These are phyloP conservation scores for Cyclaneusma minus DNA, from an alignment of 2,329 filamentous ascomycete genomes.

Conservation along the genomic window DNA sequence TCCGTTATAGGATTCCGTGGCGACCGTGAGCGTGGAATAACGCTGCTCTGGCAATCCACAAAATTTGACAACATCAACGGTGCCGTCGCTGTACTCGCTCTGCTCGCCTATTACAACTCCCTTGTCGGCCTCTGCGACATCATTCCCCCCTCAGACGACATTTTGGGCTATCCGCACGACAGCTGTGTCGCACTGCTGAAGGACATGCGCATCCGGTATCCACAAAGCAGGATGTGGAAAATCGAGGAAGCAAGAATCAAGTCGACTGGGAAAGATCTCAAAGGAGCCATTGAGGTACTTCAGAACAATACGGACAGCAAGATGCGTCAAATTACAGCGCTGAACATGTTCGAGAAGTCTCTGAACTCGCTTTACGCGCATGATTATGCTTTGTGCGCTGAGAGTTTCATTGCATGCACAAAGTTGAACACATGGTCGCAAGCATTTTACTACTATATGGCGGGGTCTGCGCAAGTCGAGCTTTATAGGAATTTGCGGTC, in stretches of 20 bases:
- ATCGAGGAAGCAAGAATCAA: slow-evolving; percentile 74
- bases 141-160: slow-evolving; percentile 37
- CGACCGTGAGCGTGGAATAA: slow-evolving; percentile 66
- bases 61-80: slow-evolving; percentile 80
- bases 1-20: slow-evolving; percentile 84
- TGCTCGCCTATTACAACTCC: slow-evolving; percentile 80
- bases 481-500: slow-evolving; percentile 52
- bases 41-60: slow-evolving; percentile 82
- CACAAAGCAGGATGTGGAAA: slow-evolving; percentile 70
- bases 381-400: slow-evolving; percentile 57
- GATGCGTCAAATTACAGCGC: slow-evolving; percentile 76
- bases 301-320: slow-evolving; percentile 43
- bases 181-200: slow-evolving; percentile 51
- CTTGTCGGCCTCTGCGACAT: slow-evolving; percentile 82
- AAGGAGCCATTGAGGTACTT: slow-evolving; percentile 52
- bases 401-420: slow-evolving; percentile 58
- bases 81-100: slow-evolving; percentile 68
- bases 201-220: slow-evolving; percentile 64
- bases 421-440: slow-evolving; percentile 86
- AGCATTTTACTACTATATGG: slow-evolving; percentile 78
- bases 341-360: slow-evolving; percentile 74
- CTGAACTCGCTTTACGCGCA: slow-evolving; percentile 67
- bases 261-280: slow-evolving; percentile 49
- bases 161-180: slow-evolving; percentile 56
- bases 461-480: slow-evolving; percentile 63